These are phyloP conservation scores for Cyamopsis tetragonoloba DNA, from an alignment of 306 rosid species.

Conservation along the genomic window DNA sequence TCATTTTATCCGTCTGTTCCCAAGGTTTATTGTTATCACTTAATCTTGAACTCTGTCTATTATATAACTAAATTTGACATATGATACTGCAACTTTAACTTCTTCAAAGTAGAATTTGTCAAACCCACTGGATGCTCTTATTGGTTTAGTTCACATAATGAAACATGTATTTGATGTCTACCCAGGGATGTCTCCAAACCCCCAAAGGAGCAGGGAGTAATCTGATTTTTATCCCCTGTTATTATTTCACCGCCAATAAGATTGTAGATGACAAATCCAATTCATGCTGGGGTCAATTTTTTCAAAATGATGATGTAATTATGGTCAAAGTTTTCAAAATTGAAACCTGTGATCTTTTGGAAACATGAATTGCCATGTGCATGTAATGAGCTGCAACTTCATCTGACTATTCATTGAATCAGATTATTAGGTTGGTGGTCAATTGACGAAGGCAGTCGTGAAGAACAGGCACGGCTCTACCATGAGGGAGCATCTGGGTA, in stretches of 20 bases:
- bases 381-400: slow-evolving; percentile 15
- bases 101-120: neutral
- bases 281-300: slow-evolving; percentile 1
- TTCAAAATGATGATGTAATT: neutral
- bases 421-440: slow-evolving; percentile 99
- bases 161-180: neutral
- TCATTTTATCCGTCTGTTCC: neutral
- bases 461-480: slow-evolving; percentile 82
- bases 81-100: too few species aligned
- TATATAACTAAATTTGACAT: slow-evolving; percentile 13
- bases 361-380: slow-evolving; percentile 24
- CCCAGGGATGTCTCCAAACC: neutral
- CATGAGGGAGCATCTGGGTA: slow-evolving; percentile 88
- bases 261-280: neutral
- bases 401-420: slow-evolving; percentile 30
- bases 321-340: slow-evolving; percentile 5
- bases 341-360: neutral
- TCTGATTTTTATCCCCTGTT: neutral
- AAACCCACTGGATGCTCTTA: neutral
- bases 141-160: neutral
- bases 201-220: neutral
- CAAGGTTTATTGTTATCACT: slow-evolving; percentile 2
- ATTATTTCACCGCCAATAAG: neutral
- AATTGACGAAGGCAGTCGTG: slow-evolving; percentile 94
- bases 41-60: neutral